Base-by-base conservation (phyloP, 306 rosid genomes). In the Argentina anserina region DNA sequence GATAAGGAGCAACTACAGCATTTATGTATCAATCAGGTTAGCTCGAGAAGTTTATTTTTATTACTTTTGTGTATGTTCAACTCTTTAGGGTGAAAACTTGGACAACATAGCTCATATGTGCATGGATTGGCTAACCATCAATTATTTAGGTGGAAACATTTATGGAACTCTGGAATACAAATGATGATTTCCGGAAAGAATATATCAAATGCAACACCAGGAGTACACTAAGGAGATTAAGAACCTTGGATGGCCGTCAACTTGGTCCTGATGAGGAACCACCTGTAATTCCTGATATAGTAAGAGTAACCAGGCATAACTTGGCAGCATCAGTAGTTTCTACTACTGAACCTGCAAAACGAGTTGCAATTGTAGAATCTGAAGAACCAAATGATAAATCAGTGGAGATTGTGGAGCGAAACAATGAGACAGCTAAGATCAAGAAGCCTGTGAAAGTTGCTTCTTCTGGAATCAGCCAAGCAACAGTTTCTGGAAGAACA, bases 221-320 rank as follows among this genome's bases (percentile, higher is more conserved):
- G 83, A 89, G 93, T 79, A 92, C 90, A 58, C 23, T 92, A 65
- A 82, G 89, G 89, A 89, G 97, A 83, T 78, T 92, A 81, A 82
- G 84, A 82, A 92, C 97, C 33, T 69, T 70, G 31, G 97, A 89
- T 79, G 97, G 97, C 67, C 88, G 96, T 31, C 72, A 87, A 15
- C 93, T 89, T 59, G 88, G 90, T 72, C 96, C 93, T n/a, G 89
- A 85, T 68, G 97, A 92, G 83, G 92, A 83, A 75, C 89, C 88
- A n/a, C 93, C 91, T 60, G 73, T 79, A 55, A 80, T 85, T 65
- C 90, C 87, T n/a, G 64, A 42, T 59, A 33, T 67, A 46, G 73
- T 67, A 13, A 84, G 90, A 76, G 59, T 53, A 43, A 29, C 60
- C 26, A 92, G 74, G 82, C 75, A 46, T 71, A 83, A 74, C 58